Evolutionary conservation across 805 yeast species (phyloP).

Genomic region (Lipomyces sp.): DNA sequence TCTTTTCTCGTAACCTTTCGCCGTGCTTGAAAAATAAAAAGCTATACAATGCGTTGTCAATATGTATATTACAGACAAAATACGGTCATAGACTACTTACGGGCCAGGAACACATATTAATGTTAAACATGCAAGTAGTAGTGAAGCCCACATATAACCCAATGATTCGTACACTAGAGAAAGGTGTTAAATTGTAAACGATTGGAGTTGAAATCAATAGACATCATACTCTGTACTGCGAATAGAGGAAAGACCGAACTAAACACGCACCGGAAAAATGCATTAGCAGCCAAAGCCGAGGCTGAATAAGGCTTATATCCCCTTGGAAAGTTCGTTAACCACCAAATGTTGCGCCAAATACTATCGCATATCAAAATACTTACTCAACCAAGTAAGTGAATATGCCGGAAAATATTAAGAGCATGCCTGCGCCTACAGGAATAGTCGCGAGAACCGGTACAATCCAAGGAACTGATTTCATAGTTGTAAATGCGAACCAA

Average conservation of each 20-base stretch:
- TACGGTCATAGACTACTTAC: slow-evolving; percentile 4
- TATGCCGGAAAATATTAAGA: slow-evolving; percentile 48
- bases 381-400: slow-evolving; percentile 49
- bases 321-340: slow-evolving; percentile 48
- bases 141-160: slow-evolving; percentile 69
- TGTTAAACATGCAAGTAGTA: slow-evolving; percentile 28
- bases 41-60: neutral
- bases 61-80: neutral
- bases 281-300: slow-evolving; percentile 81
- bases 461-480: slow-evolving; percentile 54
- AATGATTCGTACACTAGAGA: slow-evolving; percentile 51
- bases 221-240: slow-evolving; percentile 51
- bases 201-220: neutral
- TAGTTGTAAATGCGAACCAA: slow-evolving; percentile 59
- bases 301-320: slow-evolving; percentile 60
- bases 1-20: slow-evolving; percentile 20
- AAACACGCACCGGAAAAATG: slow-evolving; percentile 54
- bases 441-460: slow-evolving; percentile 63
- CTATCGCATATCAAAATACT: slow-evolving; percentile 48
- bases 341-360: slow-evolving; percentile 53
- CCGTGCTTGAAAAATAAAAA: slow-evolving; percentile 30
- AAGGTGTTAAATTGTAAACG: too few relatives aligned
- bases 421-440: slow-evolving; percentile 46
- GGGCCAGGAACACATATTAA: slow-evolving; percentile 31
- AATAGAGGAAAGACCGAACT: slow-evolving; percentile 53